These are phyloP conservation scores for Cetraspora pellucida DNA, from an alignment of 192 early-diverging fungal species.

Conservation along the genomic window DNA sequence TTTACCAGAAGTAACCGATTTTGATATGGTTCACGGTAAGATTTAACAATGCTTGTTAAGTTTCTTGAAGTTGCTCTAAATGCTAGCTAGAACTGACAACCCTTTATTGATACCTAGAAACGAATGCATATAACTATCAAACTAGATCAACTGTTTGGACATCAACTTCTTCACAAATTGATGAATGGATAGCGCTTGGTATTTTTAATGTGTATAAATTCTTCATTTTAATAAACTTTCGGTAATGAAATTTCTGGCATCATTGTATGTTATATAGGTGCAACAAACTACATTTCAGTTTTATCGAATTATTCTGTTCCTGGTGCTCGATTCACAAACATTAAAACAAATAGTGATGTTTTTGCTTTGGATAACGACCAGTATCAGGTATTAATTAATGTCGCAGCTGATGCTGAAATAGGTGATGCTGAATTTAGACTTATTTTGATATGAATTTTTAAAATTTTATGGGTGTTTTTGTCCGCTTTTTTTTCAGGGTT, in stretches of 20 bases:
- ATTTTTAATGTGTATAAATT: not conserved
- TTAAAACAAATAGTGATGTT: conserved; percentile 25
- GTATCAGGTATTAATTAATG: conserved; percentile 3
- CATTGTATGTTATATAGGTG: not conserved
- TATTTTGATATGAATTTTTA: no score
- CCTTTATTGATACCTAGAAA: not conserved
- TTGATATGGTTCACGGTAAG: not conserved
- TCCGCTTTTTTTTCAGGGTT: no score
- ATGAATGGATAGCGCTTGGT: conserved; percentile 1
- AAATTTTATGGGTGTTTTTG: no score
- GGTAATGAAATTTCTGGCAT: no score
- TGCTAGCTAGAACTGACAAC: no score
- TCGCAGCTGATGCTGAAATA: no score
- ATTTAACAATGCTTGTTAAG: not conserved
- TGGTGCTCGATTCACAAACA: not conserved
- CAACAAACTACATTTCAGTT: not conserved
- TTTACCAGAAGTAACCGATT: not conserved
- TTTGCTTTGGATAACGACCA: conserved; percentile 4
- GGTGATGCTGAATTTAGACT: no score
- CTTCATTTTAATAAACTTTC: no score
- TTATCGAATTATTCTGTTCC: not conserved
- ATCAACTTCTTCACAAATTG: not conserved
- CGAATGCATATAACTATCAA: not conserved
- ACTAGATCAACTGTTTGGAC: not conserved
- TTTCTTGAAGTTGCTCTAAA: not conserved